phyloP scores from a whole-genome alignment of 2,329 filamentous ascomycete species.

The Hymenoscyphus repandus region DNA sequence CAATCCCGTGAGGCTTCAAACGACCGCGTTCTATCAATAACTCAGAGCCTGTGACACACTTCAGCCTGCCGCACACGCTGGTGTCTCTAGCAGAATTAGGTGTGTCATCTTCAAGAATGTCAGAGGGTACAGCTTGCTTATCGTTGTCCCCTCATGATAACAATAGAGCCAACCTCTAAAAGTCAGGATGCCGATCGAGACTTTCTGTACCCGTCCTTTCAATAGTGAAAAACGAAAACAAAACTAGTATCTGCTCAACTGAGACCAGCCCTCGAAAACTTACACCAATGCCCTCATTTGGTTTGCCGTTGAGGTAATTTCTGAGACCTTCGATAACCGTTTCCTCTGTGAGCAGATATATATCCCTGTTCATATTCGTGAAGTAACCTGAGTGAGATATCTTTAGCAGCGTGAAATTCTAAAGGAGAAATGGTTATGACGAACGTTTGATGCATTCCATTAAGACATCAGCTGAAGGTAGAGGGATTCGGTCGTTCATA shows the following conservation, averaged over 20 bases:
- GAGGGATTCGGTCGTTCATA: constrained; percentile 4
- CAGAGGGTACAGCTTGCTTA: not conserved
- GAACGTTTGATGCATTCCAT: constrained; percentile 4
- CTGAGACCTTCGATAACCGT: constrained; percentile 7
- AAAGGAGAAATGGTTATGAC: not conserved
- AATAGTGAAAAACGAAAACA: too few relatives aligned
- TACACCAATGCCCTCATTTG: constrained; percentile 2
- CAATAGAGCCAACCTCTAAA: not conserved
- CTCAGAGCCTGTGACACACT: too few relatives aligned
- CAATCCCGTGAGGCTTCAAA: too few relatives aligned
- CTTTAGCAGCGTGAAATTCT: not conserved
- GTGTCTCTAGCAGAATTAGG: too few relatives aligned
- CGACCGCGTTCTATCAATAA: too few relatives aligned
- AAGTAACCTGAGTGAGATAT: constrained; percentile 1
- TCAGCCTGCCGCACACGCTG: too few relatives aligned
- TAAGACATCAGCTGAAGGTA: constrained; percentile 6
- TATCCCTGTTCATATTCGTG: constrained; percentile 5
- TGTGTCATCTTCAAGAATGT: not conserved
- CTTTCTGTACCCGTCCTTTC: too few relatives aligned
- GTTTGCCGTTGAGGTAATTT: constrained; percentile 6
- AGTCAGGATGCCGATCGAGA: not conserved
- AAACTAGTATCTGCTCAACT: too few relatives aligned
- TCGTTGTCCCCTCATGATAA: not conserved
- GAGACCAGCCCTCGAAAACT: not conserved
- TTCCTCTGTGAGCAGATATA: constrained; percentile 9